Evolutionary conservation across 1,284 basidiomycete genomes (phyloP).

Genomic region (Melanopsichium pennsylvanicum): DNA sequence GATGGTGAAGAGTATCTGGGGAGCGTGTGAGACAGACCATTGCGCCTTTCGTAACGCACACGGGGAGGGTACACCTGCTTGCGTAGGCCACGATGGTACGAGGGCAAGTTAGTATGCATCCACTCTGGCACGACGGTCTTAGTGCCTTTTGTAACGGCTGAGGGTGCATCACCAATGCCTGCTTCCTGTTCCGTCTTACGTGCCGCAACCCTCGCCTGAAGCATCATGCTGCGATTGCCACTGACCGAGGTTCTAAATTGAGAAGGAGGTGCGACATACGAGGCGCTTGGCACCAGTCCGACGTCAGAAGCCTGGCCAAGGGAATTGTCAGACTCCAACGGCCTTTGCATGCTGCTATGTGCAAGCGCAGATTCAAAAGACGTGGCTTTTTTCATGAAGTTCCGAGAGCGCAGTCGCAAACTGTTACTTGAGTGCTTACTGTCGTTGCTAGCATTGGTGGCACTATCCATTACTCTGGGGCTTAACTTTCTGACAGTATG

Average conservation of each 20-base stretch:
- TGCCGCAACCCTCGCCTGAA: too few relatives aligned
- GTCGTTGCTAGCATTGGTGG: not conserved
- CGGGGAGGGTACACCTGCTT: constrained; percentile 32
- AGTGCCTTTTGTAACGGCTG: too few relatives aligned
- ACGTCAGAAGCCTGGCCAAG: too few relatives aligned
- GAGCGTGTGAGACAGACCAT: not conserved
- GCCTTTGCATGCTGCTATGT: not conserved
- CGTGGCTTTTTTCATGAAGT: not conserved
- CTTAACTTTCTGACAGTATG: constrained; percentile 8
- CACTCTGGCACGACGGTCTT: too few relatives aligned
- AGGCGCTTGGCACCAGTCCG: too few relatives aligned
- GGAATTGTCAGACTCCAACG: not conserved
- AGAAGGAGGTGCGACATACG: not conserved
- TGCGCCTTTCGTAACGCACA: constrained; percentile 10
- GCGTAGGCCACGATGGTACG: constrained; percentile 25
- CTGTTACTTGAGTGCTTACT: not conserved
- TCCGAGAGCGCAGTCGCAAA: not conserved
- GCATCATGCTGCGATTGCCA: too few relatives aligned
- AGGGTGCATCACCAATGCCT: too few relatives aligned
- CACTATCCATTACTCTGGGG: not conserved
- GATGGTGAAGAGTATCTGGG: not conserved
- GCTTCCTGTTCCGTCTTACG: too few relatives aligned
- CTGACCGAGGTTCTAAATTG: too few relatives aligned
- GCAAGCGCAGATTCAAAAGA: not conserved
- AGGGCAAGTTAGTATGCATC: constrained; percentile 5